These are phyloP conservation scores for Fraxinus sp. DNA, from an alignment of 305 asterid species.

Conservation along the genomic window DNA sequence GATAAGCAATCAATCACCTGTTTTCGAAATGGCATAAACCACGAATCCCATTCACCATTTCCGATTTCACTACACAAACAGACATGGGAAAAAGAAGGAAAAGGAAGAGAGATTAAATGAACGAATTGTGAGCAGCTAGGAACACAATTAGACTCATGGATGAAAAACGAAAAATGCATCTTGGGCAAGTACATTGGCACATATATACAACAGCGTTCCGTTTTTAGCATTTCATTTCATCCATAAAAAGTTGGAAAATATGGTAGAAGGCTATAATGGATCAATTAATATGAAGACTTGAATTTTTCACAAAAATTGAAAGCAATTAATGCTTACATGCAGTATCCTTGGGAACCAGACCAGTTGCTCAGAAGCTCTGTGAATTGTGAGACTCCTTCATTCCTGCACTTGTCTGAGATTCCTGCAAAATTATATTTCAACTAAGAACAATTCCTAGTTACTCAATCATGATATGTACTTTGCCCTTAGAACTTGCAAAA, in stretches of 20 bases:
- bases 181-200: neutral
- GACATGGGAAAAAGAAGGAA: neutral
- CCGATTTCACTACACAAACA: constrained; percentile 61
- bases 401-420: constrained; percentile 51
- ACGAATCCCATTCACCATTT: constrained; percentile 73
- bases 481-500: constrained; percentile 7
- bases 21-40: constrained; percentile 71
- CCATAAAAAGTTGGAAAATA: neutral
- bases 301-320: constrained; percentile 8
- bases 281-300: neutral
- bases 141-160: neutral
- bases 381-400: constrained; percentile 46
- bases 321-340: constrained; percentile 59
- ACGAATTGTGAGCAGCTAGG: neutral
- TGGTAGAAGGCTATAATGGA: neutral
- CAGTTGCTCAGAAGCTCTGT: constrained; percentile 68
- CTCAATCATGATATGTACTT: neutral
- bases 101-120: constrained; percentile 6
- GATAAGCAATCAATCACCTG: constrained; percentile 47
- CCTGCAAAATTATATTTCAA: constrained; percentile 45
- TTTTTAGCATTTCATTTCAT: constrained; percentile 9
- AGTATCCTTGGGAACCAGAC: constrained; percentile 79
- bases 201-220: neutral
- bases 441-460: constrained; percentile 10
- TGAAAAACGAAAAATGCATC: neutral